phyloP scores from a whole-genome alignment of 129 eudicot species.

The Calendula officinalis region DNA sequence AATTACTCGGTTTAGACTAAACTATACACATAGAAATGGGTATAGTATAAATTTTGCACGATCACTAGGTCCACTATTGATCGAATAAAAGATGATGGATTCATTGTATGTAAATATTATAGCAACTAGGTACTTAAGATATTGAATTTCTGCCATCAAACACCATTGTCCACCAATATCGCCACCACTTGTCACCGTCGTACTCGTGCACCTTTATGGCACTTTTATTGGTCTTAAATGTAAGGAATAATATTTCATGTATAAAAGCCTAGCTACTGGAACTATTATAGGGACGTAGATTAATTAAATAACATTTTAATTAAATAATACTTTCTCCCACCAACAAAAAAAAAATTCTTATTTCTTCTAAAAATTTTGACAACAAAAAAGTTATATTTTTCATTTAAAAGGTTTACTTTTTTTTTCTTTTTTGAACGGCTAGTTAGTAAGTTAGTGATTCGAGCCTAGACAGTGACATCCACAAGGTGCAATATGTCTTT shows the following conservation, averaged over 20 bases:
- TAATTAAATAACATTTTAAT: not conserved
- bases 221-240: not conserved
- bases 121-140: conserved; percentile 12
- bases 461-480: too few relatives aligned
- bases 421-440: too few relatives aligned
- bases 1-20: not conserved
- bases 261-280: conserved; percentile 20
- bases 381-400: too few relatives aligned
- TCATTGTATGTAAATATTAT: not conserved
- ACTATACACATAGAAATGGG: not conserved
- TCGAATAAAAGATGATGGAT: not conserved
- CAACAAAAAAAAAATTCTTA: too few relatives aligned
- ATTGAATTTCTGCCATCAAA: not conserved
- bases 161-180: not conserved
- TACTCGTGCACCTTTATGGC: not conserved
- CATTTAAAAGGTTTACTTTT: too few relatives aligned
- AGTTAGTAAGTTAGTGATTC: too few relatives aligned
- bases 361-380: too few relatives aligned
- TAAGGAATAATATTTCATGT: not conserved
- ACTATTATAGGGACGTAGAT: not conserved
- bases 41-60: not conserved
- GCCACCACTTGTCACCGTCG: not conserved
- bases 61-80: not conserved
- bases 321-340: too few relatives aligned
- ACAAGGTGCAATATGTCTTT: too few relatives aligned